Evolutionary conservation across 441 rosid species (phyloP).

Genomic region (Sinapis alba): DNA sequence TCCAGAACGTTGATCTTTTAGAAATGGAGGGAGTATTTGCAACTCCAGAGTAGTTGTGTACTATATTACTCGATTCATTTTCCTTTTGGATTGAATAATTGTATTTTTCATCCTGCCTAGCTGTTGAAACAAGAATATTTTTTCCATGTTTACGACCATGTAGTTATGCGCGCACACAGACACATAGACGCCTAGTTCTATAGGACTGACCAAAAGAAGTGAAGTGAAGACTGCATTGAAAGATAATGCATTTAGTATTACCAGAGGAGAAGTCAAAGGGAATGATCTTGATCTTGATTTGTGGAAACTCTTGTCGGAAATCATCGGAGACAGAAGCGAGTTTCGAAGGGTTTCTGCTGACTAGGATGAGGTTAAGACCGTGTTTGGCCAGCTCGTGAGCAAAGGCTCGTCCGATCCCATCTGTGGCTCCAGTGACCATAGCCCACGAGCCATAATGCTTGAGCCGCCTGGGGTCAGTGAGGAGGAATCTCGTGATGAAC

Average conservation of each 20-base stretch:
- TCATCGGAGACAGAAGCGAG: conserved; percentile 48
- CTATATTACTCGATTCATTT: neutral
- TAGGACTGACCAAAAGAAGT: conserved; percentile 7
- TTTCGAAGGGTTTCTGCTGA: conserved; percentile 60
- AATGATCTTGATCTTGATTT: conserved; percentile 46
- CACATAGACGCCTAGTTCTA: neutral
- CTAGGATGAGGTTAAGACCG: conserved; percentile 70
- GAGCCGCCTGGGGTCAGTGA: conserved; percentile 49
- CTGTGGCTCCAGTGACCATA: conserved; percentile 77
- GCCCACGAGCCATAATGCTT: conserved; percentile 77
- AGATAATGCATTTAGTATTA: conserved; percentile 2
- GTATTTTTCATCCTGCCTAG: neutral
- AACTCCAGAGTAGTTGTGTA: neutral
- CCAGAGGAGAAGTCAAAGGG: conserved; percentile 56
- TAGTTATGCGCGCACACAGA: neutral
- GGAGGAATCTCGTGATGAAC: conserved; percentile 46
- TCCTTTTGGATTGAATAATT: neutral
- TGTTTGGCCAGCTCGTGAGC: conserved; percentile 57
- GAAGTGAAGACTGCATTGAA: neutral
- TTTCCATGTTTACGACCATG: neutral
- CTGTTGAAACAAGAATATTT: neutral
- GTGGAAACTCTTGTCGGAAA: conserved; percentile 44
- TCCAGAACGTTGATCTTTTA: too few relatives aligned
- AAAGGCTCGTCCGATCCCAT: conserved; percentile 80
- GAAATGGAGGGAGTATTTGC: too few relatives aligned